Evolutionary conservation across 148 eudicot species (phyloP).

Genomic region (Nepenthes mirabilis): DNA sequence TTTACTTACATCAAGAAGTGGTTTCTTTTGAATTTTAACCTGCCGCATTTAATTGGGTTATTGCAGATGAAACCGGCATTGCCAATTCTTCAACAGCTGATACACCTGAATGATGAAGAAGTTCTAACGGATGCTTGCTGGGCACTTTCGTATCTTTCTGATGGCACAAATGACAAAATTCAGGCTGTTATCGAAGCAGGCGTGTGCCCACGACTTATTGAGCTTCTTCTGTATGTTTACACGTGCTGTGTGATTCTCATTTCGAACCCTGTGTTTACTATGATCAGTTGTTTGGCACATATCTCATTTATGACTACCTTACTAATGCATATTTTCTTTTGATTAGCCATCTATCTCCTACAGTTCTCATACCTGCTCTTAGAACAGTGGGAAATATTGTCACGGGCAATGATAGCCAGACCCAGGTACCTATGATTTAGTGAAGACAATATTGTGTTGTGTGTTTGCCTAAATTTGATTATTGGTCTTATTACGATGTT

Average conservation of each 20-base stretch:
- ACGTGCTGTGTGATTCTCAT: background rate
- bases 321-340: constrained; percentile 7
- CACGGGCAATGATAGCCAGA: constrained; percentile 41
- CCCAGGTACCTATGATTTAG: constrained; percentile 23
- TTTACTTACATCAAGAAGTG: background rate
- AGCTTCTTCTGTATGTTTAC: constrained; percentile 52
- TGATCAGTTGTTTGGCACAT: background rate
- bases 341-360: constrained; percentile 32
- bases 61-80: constrained; percentile 70
- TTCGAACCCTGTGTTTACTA: background rate
- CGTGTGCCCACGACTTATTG: constrained; percentile 75
- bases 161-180: constrained; percentile 91
- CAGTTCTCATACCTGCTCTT: constrained; percentile 46
- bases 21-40: background rate
- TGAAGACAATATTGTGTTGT: too few species aligned
- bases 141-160: constrained; percentile 95
- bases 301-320: background rate
- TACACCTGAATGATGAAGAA: constrained; percentile 72
- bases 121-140: constrained; percentile 92
- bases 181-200: constrained; percentile 92
- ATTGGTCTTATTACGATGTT: too few species aligned
- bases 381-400: constrained; percentile 43
- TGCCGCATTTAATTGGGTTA: background rate
- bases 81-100: constrained; percentile 69
- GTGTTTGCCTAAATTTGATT: too few species aligned